Base-by-base conservation (phyloP, 148 eudicot genomes). In the Amaranthus hypochondriacus region DNA sequence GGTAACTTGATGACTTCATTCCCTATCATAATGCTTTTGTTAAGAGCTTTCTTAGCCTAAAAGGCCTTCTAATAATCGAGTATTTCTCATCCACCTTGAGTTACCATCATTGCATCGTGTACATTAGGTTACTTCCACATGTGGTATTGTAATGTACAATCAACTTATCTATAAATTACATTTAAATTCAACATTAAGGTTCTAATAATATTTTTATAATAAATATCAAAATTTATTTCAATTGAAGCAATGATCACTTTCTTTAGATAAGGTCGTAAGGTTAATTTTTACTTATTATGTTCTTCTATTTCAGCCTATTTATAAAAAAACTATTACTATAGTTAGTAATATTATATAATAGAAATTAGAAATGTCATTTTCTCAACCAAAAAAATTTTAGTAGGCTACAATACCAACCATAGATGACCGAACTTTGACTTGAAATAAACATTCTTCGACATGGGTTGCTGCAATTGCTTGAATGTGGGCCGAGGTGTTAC, bases 21-120 rank as follows among this genome's bases (percentile, higher is more conserved):
- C 42, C 21, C 56, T 49, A 55, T 21, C 11, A 43, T 28, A 28
- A 28, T 28, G 39, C 39, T 28, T 14, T 43, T 44, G 51, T 6
- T n/a, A 6, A 59, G 73, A 57, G 39, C 39, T 71, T 56, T 71
- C 63, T 56, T 71, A 12, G 53, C 44, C 44, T 71, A 56, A 71
- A 71, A 71, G 64, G 64, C 73, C 50, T 15, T 71, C 73, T 39
- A 56, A 47, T 46, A 7, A 54, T 56, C n/a, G 57, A 56, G 12
- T 49, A 18, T 57, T 28, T 28, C 39, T 28, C 39, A 54, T 56
- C 61, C 73, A 70, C 73, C 52, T 57, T 70, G 50, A 47, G 9
- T 13, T 65, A 65, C 52, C 15, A 65, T 48, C 69, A 66, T 49
- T 66, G 42, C 69, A 66, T 65, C 68, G 28, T 46, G 21, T 46